These are phyloP conservation scores for Trametes sanguinea DNA, from an alignment of 768 basidiomycete genomes.

Conservation along the genomic window DNA sequence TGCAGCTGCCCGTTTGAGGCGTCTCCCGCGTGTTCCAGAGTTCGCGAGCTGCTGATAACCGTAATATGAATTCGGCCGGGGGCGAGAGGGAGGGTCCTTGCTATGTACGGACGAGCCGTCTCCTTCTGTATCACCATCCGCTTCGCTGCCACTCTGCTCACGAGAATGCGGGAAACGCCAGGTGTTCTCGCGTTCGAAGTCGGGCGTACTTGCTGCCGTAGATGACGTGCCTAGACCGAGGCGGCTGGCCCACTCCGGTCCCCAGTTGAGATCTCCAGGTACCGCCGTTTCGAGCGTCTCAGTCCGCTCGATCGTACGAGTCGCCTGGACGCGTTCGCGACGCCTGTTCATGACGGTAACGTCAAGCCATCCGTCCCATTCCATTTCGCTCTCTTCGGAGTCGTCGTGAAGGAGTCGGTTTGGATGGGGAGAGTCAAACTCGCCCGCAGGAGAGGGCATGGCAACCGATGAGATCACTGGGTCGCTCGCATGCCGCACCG, in stretches of 20 bases:
- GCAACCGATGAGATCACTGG: not conserved
- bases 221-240: not conserved
- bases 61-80: conserved; percentile 1
- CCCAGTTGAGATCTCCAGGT: conserved; percentile 10
- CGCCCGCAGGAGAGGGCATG: not conserved
- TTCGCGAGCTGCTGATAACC: not conserved
- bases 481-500: conserved; percentile 2
- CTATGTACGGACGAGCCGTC: conserved; percentile 16
- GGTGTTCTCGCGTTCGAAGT: not conserved
- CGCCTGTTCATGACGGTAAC: conserved; percentile 50
- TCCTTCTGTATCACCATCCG: conserved; percentile 1
- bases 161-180: not conserved
- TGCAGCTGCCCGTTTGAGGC: not conserved
- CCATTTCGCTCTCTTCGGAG: conserved; percentile 48
- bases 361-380: conserved; percentile 69
- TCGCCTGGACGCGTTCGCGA: conserved; percentile 28
- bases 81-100: not conserved
- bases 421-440: conserved; percentile 1
- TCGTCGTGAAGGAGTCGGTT: not conserved
- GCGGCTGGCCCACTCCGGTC: conserved; percentile 1
- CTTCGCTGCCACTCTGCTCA: conserved; percentile 13
- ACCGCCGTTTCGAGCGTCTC: conserved; percentile 9
- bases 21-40: not conserved
- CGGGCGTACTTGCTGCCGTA: not conserved
- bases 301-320: conserved; percentile 2